Evolutionary conservation across 73 alveolate genomes (phyloP).

Genomic region (Breviolum minutum): DNA sequence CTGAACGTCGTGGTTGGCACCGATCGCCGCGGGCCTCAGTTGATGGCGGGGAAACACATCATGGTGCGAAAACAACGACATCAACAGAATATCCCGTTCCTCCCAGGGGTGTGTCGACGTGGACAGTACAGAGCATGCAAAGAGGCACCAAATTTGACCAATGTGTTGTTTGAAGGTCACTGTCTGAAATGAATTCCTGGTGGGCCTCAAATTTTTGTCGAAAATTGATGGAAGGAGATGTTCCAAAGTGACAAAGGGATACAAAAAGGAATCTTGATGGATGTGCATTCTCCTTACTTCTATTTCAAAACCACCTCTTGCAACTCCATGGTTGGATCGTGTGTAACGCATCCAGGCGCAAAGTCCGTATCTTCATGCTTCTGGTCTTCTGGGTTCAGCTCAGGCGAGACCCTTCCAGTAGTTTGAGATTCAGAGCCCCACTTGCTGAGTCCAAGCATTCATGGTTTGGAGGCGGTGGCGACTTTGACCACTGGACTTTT

Average conservation of each 20-base stretch:
- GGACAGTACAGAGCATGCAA: conserved; percentile 33
- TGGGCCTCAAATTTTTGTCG: too few relatives aligned
- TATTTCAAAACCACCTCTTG: not conserved
- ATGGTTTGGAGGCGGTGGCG: not conserved
- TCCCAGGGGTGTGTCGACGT: not conserved
- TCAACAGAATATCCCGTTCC: not conserved
- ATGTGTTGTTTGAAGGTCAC: not conserved
- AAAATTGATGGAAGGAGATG: too few relatives aligned
- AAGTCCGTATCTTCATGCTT: conserved; percentile 27
- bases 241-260: too few relatives aligned
- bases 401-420: not conserved
- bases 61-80: too few relatives aligned
- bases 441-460: not conserved
- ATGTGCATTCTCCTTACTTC: too few relatives aligned
- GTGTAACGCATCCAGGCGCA: not conserved
- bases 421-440: not conserved
- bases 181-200: too few relatives aligned
- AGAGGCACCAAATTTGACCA: not conserved
- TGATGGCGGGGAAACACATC: too few relatives aligned
- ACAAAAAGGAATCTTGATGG: too few relatives aligned
- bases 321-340: not conserved
- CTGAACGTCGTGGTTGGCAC: conserved; percentile 7
- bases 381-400: conserved; percentile 36
- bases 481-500: not conserved
- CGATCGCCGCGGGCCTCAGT: not conserved